These are phyloP conservation scores for Pulicaria dysenterica DNA, from an alignment of 129 eudicot species.

Conservation along the genomic window DNA sequence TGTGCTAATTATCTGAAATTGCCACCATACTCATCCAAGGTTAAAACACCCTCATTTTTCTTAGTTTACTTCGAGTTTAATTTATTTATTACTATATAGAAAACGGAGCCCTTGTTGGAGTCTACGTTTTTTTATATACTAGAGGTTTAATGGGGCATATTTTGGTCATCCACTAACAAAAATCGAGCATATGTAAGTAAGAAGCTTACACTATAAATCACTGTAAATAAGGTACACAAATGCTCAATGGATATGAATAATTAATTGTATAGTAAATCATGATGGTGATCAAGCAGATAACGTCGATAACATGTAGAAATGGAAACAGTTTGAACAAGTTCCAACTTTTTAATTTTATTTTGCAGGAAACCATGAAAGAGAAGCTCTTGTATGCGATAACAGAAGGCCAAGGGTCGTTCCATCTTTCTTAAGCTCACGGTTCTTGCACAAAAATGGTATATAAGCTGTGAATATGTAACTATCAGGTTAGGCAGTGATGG, in stretches of 20 bases:
- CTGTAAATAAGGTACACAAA: neutral
- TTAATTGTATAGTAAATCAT: neutral
- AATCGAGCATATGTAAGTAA: too few species aligned
- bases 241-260: neutral
- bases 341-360: neutral
- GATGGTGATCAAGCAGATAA: neutral
- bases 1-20: slow-evolving; percentile 96
- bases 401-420: slow-evolving; percentile 98
- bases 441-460: slow-evolving; percentile 31
- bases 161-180: too few species aligned
- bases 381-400: slow-evolving; percentile 84
- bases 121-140: too few species aligned
- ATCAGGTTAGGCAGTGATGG: slow-evolving; percentile 54
- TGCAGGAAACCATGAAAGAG: slow-evolving; percentile 87
- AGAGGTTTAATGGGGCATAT: too few species aligned
- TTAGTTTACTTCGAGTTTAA: neutral
- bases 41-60: slow-evolving; percentile 18
- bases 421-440: slow-evolving; percentile 55
- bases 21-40: slow-evolving; percentile 94
- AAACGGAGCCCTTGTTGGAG: too few species aligned
- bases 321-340: neutral
- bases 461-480: slow-evolving; percentile 56
- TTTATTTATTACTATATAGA: too few species aligned
- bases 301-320: neutral
- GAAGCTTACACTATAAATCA: neutral